Evolutionary conservation across 202 grass and related monocot genomes (phyloP), one percentile per base, ranked within the genome.

Genomic region (Saccharum hybrid): DNA sequence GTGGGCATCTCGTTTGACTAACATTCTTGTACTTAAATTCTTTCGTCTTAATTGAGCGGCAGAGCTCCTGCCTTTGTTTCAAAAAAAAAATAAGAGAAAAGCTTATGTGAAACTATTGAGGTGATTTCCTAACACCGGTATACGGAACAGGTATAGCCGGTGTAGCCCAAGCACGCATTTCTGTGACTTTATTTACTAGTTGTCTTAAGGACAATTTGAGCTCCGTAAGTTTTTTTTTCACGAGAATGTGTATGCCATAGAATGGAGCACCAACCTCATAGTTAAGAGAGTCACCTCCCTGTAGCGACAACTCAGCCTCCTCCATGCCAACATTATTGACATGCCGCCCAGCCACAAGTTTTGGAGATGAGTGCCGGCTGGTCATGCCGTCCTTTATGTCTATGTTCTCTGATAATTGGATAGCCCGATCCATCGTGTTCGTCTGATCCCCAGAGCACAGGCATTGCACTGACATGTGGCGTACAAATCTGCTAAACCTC

Each of bases 371-470:
- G 48, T 63, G 71, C 19, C 74, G 74, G 63, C 79, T 75, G 30
- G 40, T 43, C 9, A 36, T 11, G 42, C 77, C 30, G 10, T 81
- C 65, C 34, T 57, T 70, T 13, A 81, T 57, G 36, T 41, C 37
- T 70, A 40, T 26, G 2, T 68, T 18, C 66, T 80, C 79, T 1
- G 71, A 49, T 63, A 82, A 85, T 16, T 34, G 80, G 56, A 41
- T 54, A 57, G 23, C 83, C 54, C 84, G 75, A 67, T 92, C 77
- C 40, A 75, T 90, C 57, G 26, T 45, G 52, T 36, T 83, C 64
- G 84, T 74, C 64, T 92, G 83, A 54, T 86, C 68, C 59, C 90
- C 90, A 54, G 90, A 76, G 76, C 88, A 87, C 56, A 94, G 80
- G 72, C 88, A 92, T 84, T 88, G 91, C 90, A 90, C 88, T 41